Percentiles rank a stretch among this genome's conserved stretches.
Evolutionary conservation across 805 yeast genomes (phyloP).

Genomic region (Nakazawaea sp.): DNA sequence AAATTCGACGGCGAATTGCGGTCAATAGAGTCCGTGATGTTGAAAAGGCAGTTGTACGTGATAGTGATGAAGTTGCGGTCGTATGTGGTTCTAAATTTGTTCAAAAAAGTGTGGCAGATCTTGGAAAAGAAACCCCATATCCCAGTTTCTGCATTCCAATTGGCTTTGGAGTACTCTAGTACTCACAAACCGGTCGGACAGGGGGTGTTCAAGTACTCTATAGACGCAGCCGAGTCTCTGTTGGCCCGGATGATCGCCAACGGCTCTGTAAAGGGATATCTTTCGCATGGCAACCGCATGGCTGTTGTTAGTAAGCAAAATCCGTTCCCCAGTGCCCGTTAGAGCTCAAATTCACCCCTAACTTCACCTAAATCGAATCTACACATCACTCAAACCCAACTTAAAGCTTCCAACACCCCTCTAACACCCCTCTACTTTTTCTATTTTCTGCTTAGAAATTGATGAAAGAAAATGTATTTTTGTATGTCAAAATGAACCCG

Average conservation of each 20-base stretch:
- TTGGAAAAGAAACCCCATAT: constrained; percentile 23
- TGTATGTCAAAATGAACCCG: no score
- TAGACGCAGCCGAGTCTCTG: constrained; percentile 61
- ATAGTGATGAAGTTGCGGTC: constrained; percentile 46
- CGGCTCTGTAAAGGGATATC: constrained; percentile 68
- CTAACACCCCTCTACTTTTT: no score
- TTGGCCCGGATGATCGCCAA: constrained; percentile 58
- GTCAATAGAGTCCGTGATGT: constrained; percentile 40
- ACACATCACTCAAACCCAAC: no score
- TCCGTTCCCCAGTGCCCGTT: constrained; percentile 71
- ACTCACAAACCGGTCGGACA: constrained; percentile 15
- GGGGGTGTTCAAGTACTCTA: constrained; percentile 14
- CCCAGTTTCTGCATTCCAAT: constrained; percentile 32
- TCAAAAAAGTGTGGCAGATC: constrained; percentile 30
- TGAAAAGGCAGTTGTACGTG: constrained; percentile 55
- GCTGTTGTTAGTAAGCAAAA: constrained; percentile 69
- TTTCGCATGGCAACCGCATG: constrained; percentile 69
- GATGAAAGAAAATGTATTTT: no score
- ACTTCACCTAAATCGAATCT: no score
- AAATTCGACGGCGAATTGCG: constrained; percentile 38
- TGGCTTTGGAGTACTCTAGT: constrained; percentile 32
- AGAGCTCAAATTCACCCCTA: no score
- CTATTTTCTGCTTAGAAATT: no score
- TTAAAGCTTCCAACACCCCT: no score
- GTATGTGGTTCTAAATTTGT: constrained; percentile 42